Evolutionary conservation across 2,329 filamentous ascomycete species (phyloP), one percentile per base, ranked within the genome.

Genomic region (Hypoxylon sp.): DNA sequence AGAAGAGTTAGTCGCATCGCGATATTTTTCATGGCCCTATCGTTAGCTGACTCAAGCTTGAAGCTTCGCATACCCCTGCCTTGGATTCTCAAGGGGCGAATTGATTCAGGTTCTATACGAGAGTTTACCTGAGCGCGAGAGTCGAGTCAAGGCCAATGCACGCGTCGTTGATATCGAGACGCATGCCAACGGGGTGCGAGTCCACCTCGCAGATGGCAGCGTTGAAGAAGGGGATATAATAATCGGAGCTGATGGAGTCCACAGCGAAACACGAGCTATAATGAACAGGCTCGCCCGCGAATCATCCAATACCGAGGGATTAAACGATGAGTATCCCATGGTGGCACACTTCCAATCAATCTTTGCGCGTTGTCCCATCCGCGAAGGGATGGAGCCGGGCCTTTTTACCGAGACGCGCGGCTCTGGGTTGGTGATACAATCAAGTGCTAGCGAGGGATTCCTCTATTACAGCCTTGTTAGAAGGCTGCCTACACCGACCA

Each of bases 201-300:
- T 74, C n/a, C 59, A 68, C 17, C 65, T 74, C 8, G 53, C 47
- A 8, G 74, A 75, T 47, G 73, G 73, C 22, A 70, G 55, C 19
- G 47, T 72, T 3, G 64, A 73, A n/a, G 59, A 72, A 11, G 74
- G 74, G 11, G 71, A 70, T 1, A 24, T 76, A 0, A 64, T 76
- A 2, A 71, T 76, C 13, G 74, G 68, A 0, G 71, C 63, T 19
- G 74, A 76, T 26, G 74, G 74, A 1, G 74, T 74, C 3, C 70
- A 74, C 50, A 75, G 73, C 47, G 39, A 33, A 22, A 70, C 71
- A 8, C 63, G 74, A 24, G 44, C 64, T 14, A 53, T 68, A 48
- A 74, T 76, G 50, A 24, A 37, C 17, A 65, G 44, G 17, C 63
- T 69, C 14, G 47, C 58, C 22, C 55, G 55, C 22, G 31, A 39